A percentile compares a stretch with the other conserved stretches of the same genome.
Evolutionary conservation across 495 filamentous ascomycete genomes (phyloP).

Genomic region (Hypoxylon cercidicola): DNA sequence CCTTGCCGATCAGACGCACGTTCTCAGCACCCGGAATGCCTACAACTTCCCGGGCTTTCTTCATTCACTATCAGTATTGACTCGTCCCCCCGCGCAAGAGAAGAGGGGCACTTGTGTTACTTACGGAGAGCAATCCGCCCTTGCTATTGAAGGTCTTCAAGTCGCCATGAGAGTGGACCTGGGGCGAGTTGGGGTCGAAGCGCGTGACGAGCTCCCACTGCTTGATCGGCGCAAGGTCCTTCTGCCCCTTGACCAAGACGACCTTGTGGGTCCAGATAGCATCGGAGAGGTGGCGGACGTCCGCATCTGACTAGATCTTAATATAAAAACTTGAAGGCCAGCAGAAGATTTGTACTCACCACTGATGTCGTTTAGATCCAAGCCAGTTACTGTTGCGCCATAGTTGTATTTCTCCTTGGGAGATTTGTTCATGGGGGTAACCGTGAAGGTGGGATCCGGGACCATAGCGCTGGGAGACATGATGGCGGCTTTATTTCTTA

Average conservation of each 20-base stretch:
- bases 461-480: constrained; percentile 33
- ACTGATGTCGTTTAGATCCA: constrained; percentile 46
- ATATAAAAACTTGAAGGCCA: not conserved
- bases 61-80: constrained; percentile 4
- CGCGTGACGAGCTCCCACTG: constrained; percentile 56
- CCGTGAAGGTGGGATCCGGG: constrained; percentile 32
- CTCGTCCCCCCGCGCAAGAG: not conserved
- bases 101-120: constrained; percentile 3
- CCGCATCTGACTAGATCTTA: constrained; percentile 43
- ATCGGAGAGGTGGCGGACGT: constrained; percentile 48
- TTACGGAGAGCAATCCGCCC: constrained; percentile 42
- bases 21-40: constrained; percentile 57
- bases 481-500: not conserved
- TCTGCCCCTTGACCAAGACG: constrained; percentile 52
- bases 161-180: constrained; percentile 52
- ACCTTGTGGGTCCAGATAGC: constrained; percentile 55
- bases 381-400: constrained; percentile 41
- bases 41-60: constrained; percentile 47
- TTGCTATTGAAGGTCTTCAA: constrained; percentile 48
- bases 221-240: constrained; percentile 49
- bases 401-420: constrained; percentile 40
- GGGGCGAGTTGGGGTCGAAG: constrained; percentile 50
- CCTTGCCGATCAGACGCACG: constrained; percentile 55
- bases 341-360: constrained; percentile 15
- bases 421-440: constrained; percentile 37